Conservation (phyloP, 2,329 filamentous ascomycete genomes). For the Claviceps arundinis region DNA sequence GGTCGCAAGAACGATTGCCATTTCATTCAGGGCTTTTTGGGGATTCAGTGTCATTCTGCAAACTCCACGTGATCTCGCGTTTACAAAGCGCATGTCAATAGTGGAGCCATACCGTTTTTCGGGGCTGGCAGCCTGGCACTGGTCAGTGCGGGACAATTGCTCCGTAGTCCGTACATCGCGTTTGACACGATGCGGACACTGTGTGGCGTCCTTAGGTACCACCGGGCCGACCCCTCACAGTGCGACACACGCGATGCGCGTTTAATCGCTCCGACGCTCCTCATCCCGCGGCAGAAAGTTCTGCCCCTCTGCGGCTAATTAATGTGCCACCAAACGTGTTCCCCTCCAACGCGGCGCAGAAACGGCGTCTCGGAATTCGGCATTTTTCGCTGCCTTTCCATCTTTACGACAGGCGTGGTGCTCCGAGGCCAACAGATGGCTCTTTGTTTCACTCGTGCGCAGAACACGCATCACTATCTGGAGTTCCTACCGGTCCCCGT, state of each 20-base stretch:
- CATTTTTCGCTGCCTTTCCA: constrained; percentile 17
- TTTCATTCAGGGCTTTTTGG: too few species aligned
- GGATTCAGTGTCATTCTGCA: too few species aligned
- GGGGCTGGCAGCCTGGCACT: too few species aligned
- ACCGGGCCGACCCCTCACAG: not conserved
- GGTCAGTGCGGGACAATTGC: too few species aligned
- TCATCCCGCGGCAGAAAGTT: not conserved
- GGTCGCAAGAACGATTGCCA: not conserved
- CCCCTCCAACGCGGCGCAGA: constrained; percentile 10
- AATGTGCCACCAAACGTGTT: not conserved
- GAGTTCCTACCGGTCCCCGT: not conserved
- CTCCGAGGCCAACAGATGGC: not conserved
- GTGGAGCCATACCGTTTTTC: too few species aligned
- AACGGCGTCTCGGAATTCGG: constrained; percentile 23
- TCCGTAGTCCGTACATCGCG: too few species aligned
- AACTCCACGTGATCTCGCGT: too few species aligned
- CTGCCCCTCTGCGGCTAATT: not conserved
- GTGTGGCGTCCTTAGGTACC: too few species aligned
- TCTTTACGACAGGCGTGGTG: not conserved
- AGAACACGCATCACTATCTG: not conserved
- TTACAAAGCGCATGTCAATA: too few species aligned
- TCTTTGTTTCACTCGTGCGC: not conserved
- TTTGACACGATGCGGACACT: too few species aligned
- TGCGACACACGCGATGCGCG: not conserved
- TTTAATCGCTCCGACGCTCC: too few species aligned